Percentiles rank a stretch among this genome's conserved stretches.
Evolutionary conservation across 495 filamentous ascomycete genomes (phyloP).

Genomic region (Annulohypoxylon bovei): DNA sequence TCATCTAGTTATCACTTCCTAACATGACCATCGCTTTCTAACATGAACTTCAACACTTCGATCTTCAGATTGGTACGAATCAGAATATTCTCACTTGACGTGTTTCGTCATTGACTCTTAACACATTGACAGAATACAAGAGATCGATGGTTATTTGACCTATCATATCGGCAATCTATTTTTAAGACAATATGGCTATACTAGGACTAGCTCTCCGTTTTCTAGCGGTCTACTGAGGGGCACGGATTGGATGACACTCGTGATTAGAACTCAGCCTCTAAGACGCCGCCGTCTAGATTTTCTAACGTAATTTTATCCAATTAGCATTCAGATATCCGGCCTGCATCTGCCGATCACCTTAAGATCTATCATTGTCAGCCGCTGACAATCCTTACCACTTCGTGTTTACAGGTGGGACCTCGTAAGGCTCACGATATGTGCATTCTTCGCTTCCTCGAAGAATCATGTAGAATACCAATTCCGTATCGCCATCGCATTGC

Average conservation of each 20-base stretch:
- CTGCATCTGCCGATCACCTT: conserved; percentile 18
- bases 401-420: conserved; percentile 16
- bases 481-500: neutral
- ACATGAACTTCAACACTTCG: too few relatives aligned
- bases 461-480: neutral
- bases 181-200: neutral
- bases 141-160: neutral
- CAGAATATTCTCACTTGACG: neutral
- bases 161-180: conserved; percentile 2
- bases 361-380: conserved; percentile 3
- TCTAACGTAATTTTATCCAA: conserved; percentile 8
- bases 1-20: neutral
- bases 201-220: conserved; percentile 1
- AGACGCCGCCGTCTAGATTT: neutral
- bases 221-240: conserved; percentile 1
- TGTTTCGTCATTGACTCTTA: neutral
- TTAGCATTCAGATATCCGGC: neutral
- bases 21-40: too few relatives aligned
- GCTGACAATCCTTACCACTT: conserved; percentile 13
- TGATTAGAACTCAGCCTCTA: conserved; percentile 27
- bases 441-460: neutral
- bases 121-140: neutral
- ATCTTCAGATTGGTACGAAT: too few relatives aligned
- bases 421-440: conserved; percentile 21
- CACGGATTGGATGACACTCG: conserved; percentile 18